Evolutionary conservation across 345 rosid genomes (phyloP).

Genomic region (Citrus cavaleriei): DNA sequence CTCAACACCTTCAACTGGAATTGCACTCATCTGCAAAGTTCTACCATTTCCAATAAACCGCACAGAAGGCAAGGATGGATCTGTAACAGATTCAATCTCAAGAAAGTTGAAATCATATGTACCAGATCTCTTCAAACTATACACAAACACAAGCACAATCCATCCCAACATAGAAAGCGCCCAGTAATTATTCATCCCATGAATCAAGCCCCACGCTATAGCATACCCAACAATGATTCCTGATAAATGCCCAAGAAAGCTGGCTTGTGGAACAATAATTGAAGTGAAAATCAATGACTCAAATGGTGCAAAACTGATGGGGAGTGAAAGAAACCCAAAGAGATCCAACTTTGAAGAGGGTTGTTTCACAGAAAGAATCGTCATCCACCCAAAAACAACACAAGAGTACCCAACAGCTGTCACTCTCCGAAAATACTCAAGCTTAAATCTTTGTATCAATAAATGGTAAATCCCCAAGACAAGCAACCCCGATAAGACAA

Average conservation of each 20-base stretch:
- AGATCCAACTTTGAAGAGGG: slow-evolving; percentile 92
- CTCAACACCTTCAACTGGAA: slow-evolving; percentile 65
- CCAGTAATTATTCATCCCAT: slow-evolving; percentile 97
- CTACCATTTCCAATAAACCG: slow-evolving; percentile 73
- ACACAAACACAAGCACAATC: slow-evolving; percentile 61
- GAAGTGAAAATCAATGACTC: slow-evolving; percentile 94
- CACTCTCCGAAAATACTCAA: slow-evolving; percentile 85
- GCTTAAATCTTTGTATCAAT: slow-evolving; percentile 65
- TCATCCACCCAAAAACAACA: slow-evolving; percentile 99
- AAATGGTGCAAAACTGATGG: slow-evolving; percentile 93
- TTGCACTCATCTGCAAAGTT: slow-evolving; percentile 72
- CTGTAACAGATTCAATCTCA: slow-evolving; percentile 85
- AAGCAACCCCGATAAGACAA: slow-evolving; percentile 66
- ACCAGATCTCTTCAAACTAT: slow-evolving; percentile 88
- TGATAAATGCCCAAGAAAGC: slow-evolving; percentile 91
- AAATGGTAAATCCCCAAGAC: slow-evolving; percentile 82
- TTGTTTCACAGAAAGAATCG: slow-evolving; percentile 87
- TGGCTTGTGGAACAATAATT: slow-evolving; percentile 96
- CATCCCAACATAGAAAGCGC: slow-evolving; percentile 85
- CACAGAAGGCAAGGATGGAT: slow-evolving; percentile 79
- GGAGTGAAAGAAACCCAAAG: slow-evolving; percentile 88
- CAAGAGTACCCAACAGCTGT: slow-evolving; percentile 98
- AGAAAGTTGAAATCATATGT: slow-evolving; percentile 78
- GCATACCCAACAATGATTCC: slow-evolving; percentile 93
- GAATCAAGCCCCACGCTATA: slow-evolving; percentile 89